These are phyloP conservation scores for Alternaria sp. DNA, from an alignment of 2,329 filamentous ascomycete genomes.

Conservation along the genomic window DNA sequence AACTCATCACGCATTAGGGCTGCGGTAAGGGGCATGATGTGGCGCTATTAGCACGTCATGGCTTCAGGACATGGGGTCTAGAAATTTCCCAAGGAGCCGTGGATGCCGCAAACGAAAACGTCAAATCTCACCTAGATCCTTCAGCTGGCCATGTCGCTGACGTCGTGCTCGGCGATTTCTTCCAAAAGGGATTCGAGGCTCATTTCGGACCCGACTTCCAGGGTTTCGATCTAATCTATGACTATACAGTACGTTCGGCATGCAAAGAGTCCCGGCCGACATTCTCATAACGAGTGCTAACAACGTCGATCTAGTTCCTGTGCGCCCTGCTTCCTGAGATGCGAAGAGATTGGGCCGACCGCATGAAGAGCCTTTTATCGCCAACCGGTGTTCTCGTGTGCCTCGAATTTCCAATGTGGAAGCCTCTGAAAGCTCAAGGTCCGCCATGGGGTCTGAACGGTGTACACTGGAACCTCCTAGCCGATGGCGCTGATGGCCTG, in stretches of 20 bases:
- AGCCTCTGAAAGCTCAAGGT: constrained; percentile 66
- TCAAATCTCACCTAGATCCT: constrained; percentile 14
- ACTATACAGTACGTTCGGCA: constrained; percentile 59
- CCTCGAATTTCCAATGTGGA: constrained; percentile 77
- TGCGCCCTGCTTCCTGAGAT: constrained; percentile 62
- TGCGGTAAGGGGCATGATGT: constrained; percentile 83
- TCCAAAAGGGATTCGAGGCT: constrained; percentile 61
- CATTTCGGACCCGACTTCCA: constrained; percentile 35
- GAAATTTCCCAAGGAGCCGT: constrained; percentile 64
- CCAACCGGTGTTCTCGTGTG: constrained; percentile 61
- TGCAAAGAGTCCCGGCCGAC: background rate
- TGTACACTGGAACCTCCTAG: constrained; percentile 21
- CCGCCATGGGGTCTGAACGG: constrained; percentile 75
- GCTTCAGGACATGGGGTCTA: constrained; percentile 76
- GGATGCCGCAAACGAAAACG: constrained; percentile 17
- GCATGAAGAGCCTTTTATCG: constrained; percentile 61
- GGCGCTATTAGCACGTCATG: constrained; percentile 71
- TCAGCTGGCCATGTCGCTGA: constrained; percentile 40
- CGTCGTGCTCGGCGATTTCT: constrained; percentile 70
- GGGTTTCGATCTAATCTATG: constrained; percentile 65
- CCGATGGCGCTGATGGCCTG: constrained; percentile 17
- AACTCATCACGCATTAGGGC: constrained; percentile 49
- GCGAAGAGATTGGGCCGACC: constrained; percentile 61
- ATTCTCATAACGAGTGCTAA: background rate
- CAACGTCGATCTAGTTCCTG: constrained; percentile 56